Percentiles rank a stretch among this genome's conserved stretches.
Conservation (phyloP, 2,329 filamentous ascomycete genomes). For the Aspergillaceae sp. region DNA sequence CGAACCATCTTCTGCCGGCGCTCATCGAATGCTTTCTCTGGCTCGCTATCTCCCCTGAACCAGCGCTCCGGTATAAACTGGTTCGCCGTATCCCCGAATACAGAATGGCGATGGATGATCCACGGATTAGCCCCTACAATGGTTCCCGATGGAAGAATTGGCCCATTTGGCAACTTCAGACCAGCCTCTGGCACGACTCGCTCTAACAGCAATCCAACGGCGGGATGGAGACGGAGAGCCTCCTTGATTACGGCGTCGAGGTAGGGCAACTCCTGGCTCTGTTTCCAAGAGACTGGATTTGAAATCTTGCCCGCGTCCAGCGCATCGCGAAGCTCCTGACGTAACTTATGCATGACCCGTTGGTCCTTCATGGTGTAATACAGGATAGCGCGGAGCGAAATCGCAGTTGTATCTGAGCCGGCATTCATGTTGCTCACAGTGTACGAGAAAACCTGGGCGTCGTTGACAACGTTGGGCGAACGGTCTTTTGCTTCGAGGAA, state of each 20-base stretch:
- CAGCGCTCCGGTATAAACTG: slow-evolving; percentile 17
- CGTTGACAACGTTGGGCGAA: slow-evolving; percentile 16
- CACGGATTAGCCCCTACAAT: slow-evolving; percentile 26
- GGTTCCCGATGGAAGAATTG: slow-evolving; percentile 17
- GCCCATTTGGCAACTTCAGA: slow-evolving; percentile 13
- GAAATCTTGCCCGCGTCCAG: slow-evolving; percentile 7
- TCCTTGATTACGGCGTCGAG: slow-evolving; percentile 24
- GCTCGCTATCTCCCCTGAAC: slow-evolving; percentile 10
- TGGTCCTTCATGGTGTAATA: slow-evolving; percentile 24
- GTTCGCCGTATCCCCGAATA: slow-evolving; percentile 16
- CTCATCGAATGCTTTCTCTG: slow-evolving; percentile 6
- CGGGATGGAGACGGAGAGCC: slow-evolving; percentile 18
- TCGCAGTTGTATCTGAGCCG: slow-evolving; percentile 29
- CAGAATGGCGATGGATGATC: slow-evolving; percentile 19
- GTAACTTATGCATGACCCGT: slow-evolving; percentile 30
- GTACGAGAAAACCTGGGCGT: slow-evolving; percentile 19
- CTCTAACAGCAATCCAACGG: slow-evolving; percentile 16
- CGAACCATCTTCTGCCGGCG: slow-evolving; percentile 14
- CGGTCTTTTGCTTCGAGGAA: slow-evolving; percentile 21
- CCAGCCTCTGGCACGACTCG: slow-evolving; percentile 16
- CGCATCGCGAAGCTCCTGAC: slow-evolving; percentile 40
- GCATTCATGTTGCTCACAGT: slow-evolving; percentile 23
- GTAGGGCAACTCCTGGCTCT: slow-evolving; percentile 20
- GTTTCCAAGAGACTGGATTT: slow-evolving; percentile 15
- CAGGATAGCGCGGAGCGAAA: slow-evolving; percentile 23